phyloP scores from a whole-genome alignment of 768 basidiomycete genomes.

The Tricholoma sp. region DNA sequence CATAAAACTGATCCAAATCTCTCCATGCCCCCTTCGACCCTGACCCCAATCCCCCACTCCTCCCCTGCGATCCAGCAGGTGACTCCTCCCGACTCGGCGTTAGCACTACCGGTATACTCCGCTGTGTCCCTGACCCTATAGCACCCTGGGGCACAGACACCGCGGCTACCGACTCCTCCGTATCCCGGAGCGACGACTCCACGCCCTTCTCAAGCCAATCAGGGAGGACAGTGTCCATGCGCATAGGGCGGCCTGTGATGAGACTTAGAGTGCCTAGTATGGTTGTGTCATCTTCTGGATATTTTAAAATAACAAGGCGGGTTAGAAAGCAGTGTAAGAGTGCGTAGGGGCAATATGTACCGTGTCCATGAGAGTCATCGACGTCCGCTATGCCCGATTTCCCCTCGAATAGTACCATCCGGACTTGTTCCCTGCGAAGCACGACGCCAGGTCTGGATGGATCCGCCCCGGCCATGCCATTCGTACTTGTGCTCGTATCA shows the following conservation, averaged over 20 bases:
- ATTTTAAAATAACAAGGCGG: not conserved
- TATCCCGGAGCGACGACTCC: slow-evolving; percentile 70
- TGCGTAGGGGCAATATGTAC: not conserved
- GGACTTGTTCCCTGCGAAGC: slow-evolving; percentile 77
- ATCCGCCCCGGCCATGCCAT: slow-evolving; percentile 21
- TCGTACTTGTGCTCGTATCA: not conserved
- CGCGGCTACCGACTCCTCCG: slow-evolving; percentile 45
- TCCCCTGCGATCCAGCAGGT: slow-evolving; percentile 34
- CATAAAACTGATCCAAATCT: slow-evolving; percentile 78
- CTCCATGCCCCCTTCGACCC: slow-evolving; percentile 41
- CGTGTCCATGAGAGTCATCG: not conserved
- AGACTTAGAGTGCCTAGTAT: slow-evolving; percentile 65
- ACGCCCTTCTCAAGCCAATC: slow-evolving; percentile 90
- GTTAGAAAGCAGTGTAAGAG: not conserved
- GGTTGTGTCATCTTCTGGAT: slow-evolving; percentile 31
- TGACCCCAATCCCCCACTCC: slow-evolving; percentile 10
- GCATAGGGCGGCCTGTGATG: slow-evolving; percentile 52
- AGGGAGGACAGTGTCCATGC: slow-evolving; percentile 51
- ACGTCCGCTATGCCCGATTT: slow-evolving; percentile 47
- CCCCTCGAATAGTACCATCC: slow-evolving; percentile 73
- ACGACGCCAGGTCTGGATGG: slow-evolving; percentile 58
- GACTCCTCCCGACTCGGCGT: slow-evolving; percentile 47
- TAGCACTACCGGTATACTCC: slow-evolving; percentile 44
- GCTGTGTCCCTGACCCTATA: slow-evolving; percentile 16
- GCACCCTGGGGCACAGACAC: slow-evolving; percentile 23